phyloP scores from a whole-genome alignment of 2,329 filamentous ascomycete species.

The Magnaporthales sp. region DNA sequence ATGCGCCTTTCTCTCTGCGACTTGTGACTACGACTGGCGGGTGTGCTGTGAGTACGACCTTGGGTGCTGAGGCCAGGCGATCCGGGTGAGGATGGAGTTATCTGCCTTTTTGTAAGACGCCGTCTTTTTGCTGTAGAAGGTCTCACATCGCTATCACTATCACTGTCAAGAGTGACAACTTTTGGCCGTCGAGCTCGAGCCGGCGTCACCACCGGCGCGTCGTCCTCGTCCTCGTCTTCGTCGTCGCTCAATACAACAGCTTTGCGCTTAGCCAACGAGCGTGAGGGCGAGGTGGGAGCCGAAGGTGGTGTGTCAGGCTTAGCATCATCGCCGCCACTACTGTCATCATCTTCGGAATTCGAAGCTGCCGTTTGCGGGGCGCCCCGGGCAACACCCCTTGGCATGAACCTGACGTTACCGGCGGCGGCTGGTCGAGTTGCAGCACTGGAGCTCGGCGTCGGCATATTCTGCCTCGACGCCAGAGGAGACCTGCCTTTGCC shows the following conservation, averaged over 20 bases:
- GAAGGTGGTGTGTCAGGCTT: neutral
- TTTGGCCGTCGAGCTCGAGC: neutral
- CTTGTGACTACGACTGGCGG: conserved; percentile 1
- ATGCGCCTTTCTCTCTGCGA: conserved; percentile 17
- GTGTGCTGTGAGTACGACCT: neutral
- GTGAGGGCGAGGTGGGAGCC: neutral
- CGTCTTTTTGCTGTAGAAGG: neutral
- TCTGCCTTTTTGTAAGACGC: neutral
- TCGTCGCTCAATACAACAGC: neutral
- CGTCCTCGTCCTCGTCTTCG: neutral
- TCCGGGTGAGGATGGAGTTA: neutral
- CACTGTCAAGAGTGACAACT: neutral
- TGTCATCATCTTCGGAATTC: neutral
- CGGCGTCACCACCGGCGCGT: neutral
- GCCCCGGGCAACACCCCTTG: neutral
- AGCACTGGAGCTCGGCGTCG: neutral
- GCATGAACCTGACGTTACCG: neutral
- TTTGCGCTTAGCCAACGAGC: neutral
- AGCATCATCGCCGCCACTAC: conserved; percentile 8
- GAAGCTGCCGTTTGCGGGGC: neutral
- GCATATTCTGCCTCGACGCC: neutral
- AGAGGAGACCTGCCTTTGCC: neutral
- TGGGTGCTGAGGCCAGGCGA: neutral
- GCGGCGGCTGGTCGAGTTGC: neutral
- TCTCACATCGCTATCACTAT: neutral